Conservation (phyloP, 305 asterid species). For the Petunia hybrid region DNA sequence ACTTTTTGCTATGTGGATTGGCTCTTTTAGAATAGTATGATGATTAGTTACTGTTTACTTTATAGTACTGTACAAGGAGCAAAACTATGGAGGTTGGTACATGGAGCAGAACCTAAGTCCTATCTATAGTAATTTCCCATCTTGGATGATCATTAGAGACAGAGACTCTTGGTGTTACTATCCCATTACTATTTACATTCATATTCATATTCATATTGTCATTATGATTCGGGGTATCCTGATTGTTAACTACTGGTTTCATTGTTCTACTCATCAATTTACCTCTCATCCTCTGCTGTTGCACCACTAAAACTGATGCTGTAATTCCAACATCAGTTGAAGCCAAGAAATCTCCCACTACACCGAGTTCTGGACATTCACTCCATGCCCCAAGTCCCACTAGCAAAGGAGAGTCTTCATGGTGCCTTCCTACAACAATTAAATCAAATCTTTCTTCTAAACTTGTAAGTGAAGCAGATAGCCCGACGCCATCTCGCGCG, state of each 20-base stretch:
- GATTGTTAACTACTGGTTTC: slow-evolving; percentile 47
- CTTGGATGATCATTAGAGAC: slow-evolving; percentile 22
- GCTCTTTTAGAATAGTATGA: no score
- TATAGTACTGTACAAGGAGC: slow-evolving; percentile 13
- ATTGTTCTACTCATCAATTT: slow-evolving; percentile 46
- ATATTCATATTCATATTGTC: slow-evolving; percentile 35
- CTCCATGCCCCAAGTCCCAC: slow-evolving; percentile 80
- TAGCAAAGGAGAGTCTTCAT: slow-evolving; percentile 61
- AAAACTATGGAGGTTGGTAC: not conserved
- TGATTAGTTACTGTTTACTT: no score
- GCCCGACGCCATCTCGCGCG: slow-evolving; percentile 71
- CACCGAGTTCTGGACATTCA: slow-evolving; percentile 88
- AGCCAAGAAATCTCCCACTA: slow-evolving; percentile 75
- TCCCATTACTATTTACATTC: not conserved
- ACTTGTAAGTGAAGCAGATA: slow-evolving; percentile 55
- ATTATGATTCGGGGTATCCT: slow-evolving; percentile 37
- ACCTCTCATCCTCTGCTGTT: slow-evolving; percentile 65
- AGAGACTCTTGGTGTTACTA: slow-evolving; percentile 12
- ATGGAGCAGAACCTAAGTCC: slow-evolving; percentile 35
- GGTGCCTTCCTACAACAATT: slow-evolving; percentile 68
- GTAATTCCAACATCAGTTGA: slow-evolving; percentile 61
- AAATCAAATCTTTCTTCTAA: slow-evolving; percentile 58
- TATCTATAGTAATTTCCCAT: slow-evolving; percentile 44
- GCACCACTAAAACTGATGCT: slow-evolving; percentile 80
- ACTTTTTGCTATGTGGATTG: no score